Evolutionary conservation across 2,329 filamentous ascomycete species (phyloP).

Genomic region (Aureobasidium sp.): DNA sequence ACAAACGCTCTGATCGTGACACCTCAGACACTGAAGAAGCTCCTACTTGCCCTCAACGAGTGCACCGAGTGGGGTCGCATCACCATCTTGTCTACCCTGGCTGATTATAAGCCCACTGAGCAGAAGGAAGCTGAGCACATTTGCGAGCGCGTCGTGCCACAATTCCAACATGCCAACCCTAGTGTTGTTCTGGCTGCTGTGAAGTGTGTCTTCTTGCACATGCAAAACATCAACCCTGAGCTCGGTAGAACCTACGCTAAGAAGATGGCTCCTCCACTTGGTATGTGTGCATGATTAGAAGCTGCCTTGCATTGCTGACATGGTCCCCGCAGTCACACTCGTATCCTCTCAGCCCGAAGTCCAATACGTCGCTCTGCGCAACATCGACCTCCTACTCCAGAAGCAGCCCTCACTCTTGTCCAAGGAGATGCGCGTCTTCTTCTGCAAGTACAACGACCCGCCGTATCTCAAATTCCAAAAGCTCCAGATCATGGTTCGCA

Average conservation of each 20-base stretch:
- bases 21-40: conserved; percentile 78
- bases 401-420: conserved; percentile 93
- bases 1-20: conserved; percentile 80
- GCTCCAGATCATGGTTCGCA: conserved; percentile 97
- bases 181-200: conserved; percentile 96
- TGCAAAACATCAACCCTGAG: conserved; percentile 74
- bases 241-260: conserved; percentile 79
- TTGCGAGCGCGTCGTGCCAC: conserved; percentile 88
- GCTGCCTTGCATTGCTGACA: conserved; percentile 18
- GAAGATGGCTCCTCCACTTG: conserved; percentile 96
- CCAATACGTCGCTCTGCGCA: conserved; percentile 91
- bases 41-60: conserved; percentile 92
- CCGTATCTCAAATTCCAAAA: conserved; percentile 97
- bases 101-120: conserved; percentile 79
- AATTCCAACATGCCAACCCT: conserved; percentile 97
- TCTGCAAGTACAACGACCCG: conserved; percentile 99
- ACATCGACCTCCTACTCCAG: conserved; percentile 92
- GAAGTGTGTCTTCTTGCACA: conserved; percentile 95
- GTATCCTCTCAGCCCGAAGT: conserved; percentile 94
- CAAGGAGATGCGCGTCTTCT: conserved; percentile 96
- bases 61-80: conserved; percentile 98
- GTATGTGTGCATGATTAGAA: conserved; percentile 41
- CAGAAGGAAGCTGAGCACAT: conserved; percentile 97
- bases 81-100: conserved; percentile 81
- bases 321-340: conserved; percentile 63